Evolutionary conservation across 441 rosid genomes (phyloP), one percentile per base, ranked within the genome.

Genomic region (Eruca vesicaria): DNA sequence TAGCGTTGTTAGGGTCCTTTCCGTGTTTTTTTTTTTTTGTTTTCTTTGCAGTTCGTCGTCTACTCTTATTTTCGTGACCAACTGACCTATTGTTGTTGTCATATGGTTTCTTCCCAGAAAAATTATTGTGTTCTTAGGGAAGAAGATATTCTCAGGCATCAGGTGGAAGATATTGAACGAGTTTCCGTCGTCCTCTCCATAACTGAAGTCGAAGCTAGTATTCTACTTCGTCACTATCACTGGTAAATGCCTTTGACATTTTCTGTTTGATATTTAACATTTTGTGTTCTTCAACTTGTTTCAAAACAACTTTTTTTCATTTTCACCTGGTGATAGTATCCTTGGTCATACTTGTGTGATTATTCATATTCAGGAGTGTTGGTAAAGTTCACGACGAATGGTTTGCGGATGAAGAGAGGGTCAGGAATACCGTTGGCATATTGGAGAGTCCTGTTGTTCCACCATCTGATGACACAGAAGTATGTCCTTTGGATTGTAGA

Each of bases 311-410:
- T 18, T 38, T 26, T 41, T 60, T 14, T 8, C 50, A 56, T 50
- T 53, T 9, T n/a, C n/a, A n/a, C n/a, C n/a, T 11, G 38, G 53
- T 41, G 16, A 36, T 33, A 20, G n/a, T 58, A 43, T 50, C 36
- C 7, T 23, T 9, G 65, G n/a, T 21, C 35, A 57, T 64, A 52
- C 59, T 64, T n/a, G n/a, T 57, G 61, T 79, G 20, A 52, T 71
- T 55, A 20, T 69, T 55, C 32, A 5, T 72, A n/a, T 52, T 74
- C 86, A 96, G 99, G 99, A 89, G 88, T 73, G 91, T 94, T 26
- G 79, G 90, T 77, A 87, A 83, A 80, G 98, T 96, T 67, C 89
- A 88, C 68, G 98, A 96, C 81, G 99, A 84, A 67, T 96, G 99
- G 99, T 96, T 96, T 84, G 90, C 92, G 8, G 85, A 94, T 52